Evolutionary conservation across 768 basidiomycete genomes (phyloP).

Genomic region (Kwoniella pini): DNA sequence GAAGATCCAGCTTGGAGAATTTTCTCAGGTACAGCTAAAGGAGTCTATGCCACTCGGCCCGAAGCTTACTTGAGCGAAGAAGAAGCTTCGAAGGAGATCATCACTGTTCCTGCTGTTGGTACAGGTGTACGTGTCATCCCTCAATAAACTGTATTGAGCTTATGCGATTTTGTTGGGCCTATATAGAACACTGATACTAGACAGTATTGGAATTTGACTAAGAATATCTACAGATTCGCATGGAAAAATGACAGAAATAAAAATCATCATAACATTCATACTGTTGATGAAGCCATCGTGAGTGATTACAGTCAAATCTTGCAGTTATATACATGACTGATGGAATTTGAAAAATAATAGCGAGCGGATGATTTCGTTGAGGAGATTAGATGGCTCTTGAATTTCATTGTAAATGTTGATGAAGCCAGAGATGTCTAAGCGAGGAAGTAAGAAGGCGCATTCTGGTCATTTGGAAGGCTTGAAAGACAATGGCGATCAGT

Average conservation of each 20-base stretch:
- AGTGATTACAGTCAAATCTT: constrained; percentile 2
- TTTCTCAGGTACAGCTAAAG: constrained; percentile 21
- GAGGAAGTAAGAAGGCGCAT: no score
- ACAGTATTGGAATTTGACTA: constrained; percentile 49
- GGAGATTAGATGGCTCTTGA: constrained; percentile 43
- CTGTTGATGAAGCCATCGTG: constrained; percentile 52
- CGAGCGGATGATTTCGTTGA: constrained; percentile 33
- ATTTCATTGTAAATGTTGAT: constrained; percentile 45
- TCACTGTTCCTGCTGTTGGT: constrained; percentile 24
- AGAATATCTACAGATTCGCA: constrained; percentile 50
- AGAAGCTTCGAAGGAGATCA: constrained; percentile 24
- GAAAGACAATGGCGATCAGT: no score
- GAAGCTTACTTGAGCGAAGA: constrained; percentile 20
- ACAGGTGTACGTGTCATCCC: constrained; percentile 17
- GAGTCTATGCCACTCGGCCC: constrained; percentile 25
- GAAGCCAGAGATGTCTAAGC: constrained; percentile 30
- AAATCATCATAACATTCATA: constrained; percentile 48
- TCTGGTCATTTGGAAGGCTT: no score
- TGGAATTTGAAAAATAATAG: constrained; percentile 2
- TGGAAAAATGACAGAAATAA: constrained; percentile 11
- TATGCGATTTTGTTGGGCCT: background rate
- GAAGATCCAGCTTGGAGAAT: constrained; percentile 13
- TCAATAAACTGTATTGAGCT: background rate
- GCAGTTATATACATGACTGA: no score
- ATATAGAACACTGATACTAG: constrained; percentile 45